Evolutionary conservation across 2,329 filamentous ascomycete genomes (phyloP).

Genomic region (Orbilia ellipsospora): DNA sequence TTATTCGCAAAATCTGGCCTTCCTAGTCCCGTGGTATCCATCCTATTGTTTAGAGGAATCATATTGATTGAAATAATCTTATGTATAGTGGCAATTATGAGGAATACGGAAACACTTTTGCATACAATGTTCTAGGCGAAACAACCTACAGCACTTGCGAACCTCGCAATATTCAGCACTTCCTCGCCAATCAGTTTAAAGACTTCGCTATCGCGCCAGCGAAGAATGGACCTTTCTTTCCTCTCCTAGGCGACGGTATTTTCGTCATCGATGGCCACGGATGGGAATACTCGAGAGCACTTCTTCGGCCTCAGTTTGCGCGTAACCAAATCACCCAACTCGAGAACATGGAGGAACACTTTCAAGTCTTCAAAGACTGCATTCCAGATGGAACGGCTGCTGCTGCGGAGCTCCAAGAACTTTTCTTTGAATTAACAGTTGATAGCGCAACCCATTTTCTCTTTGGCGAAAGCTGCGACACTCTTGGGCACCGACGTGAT

Average conservation of each 20-base stretch:
- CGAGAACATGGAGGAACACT: constrained; percentile 81
- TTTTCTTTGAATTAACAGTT: constrained; percentile 86
- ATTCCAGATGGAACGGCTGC: constrained; percentile 69
- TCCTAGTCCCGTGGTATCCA: too few relatives aligned
- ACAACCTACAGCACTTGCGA: constrained; percentile 64
- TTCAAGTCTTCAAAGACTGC: constrained; percentile 76
- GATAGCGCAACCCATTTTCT: constrained; percentile 89
- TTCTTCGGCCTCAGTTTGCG: constrained; percentile 87
- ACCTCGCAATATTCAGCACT: constrained; percentile 88
- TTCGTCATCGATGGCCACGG: constrained; percentile 81
- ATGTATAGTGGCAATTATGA: too few relatives aligned
- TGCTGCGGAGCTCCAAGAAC: constrained; percentile 74
- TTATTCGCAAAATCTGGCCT: too few relatives aligned
- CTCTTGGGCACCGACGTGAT: constrained; percentile 14
- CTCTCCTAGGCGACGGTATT: constrained; percentile 82
- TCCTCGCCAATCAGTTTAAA: constrained; percentile 85
- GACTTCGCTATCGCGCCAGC: constrained; percentile 70
- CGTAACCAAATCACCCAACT: constrained; percentile 85
- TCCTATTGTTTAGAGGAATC: too few relatives aligned
- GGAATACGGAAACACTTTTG: too few relatives aligned
- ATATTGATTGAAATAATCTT: too few relatives aligned
- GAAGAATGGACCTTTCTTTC: constrained; percentile 6
- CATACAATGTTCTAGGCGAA: too few relatives aligned
- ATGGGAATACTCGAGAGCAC: constrained; percentile 83
- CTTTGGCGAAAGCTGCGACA: constrained; percentile 69